Conservation (phyloP, 2,329 filamentous ascomycete genomes). For the Corniculantispora saksenae region DNA sequence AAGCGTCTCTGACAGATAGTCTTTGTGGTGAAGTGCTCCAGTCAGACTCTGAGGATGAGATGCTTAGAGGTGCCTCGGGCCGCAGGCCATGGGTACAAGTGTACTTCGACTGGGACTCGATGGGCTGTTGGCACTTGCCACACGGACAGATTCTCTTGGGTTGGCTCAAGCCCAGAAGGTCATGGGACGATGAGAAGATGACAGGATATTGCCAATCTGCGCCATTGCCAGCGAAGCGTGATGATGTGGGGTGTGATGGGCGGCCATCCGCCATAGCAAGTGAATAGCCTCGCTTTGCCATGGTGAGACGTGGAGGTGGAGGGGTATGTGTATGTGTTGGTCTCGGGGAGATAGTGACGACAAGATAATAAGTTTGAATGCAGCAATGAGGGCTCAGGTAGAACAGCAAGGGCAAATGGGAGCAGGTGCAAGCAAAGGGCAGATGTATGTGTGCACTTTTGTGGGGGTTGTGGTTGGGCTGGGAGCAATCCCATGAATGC, state of each 20-base stretch:
- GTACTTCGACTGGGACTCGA: not conserved
- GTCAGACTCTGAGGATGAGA: constrained; percentile 5
- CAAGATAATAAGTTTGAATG: not conserved
- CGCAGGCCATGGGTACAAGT: not conserved
- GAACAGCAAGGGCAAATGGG: not conserved
- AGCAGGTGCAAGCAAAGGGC: not conserved
- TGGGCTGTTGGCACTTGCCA: not conserved
- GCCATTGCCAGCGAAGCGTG: not conserved
- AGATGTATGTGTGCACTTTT: not conserved
- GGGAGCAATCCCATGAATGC: not conserved
- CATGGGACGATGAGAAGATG: not conserved
- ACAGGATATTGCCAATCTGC: not conserved
- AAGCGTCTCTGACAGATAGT: not conserved
- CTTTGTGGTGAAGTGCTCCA: constrained; percentile 8
- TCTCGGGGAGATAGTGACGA: not conserved
- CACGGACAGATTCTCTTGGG: not conserved
- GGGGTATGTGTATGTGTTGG: not conserved
- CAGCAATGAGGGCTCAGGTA: not conserved
- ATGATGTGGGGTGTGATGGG: not conserved
- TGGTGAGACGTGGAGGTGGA: not conserved
- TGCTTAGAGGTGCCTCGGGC: not conserved
- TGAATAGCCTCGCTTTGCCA: not conserved
- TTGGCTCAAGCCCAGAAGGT: not conserved
- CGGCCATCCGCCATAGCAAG: not conserved
- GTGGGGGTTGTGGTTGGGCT: not conserved